Percentiles rank a stretch among this genome's conserved stretches.
Conservation (phyloP, 2,329 filamentous ascomycete genomes). For the Nemania sp. region DNA sequence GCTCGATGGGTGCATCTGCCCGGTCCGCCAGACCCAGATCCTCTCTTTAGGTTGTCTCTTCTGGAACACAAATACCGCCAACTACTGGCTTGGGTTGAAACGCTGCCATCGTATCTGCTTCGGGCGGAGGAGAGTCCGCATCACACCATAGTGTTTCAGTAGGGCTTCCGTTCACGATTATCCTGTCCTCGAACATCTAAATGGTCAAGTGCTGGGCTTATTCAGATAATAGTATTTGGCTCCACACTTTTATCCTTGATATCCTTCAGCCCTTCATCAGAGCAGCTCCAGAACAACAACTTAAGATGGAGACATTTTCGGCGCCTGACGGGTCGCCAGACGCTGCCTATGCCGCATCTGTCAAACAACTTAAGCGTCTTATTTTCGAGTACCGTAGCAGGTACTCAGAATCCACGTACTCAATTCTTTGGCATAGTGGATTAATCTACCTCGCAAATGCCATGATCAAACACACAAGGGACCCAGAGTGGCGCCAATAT, state of each 20-base stretch:
- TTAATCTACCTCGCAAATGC: constrained; percentile 6
- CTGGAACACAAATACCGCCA: constrained; percentile 1
- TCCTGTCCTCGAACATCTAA: neutral
- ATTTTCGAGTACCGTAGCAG: neutral
- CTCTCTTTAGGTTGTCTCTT: neutral
- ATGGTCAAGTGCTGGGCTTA: neutral
- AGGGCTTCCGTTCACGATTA: neutral
- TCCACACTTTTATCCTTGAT: neutral
- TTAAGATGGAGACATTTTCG: neutral
- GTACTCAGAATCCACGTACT: neutral
- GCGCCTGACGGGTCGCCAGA: neutral
- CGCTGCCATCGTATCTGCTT: neutral
- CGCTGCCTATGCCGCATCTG: neutral
- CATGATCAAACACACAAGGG: neutral
- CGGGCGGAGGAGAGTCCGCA: neutral
- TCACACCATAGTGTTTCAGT: neutral
- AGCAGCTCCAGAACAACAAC: neutral
- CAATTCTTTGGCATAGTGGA: neutral
- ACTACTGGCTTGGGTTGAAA: neutral
- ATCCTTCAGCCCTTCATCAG: neutral
- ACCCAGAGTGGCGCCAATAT: neutral
- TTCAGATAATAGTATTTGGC: constrained; percentile 1
- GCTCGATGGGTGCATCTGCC: neutral
- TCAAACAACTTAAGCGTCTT: neutral
- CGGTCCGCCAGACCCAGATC: neutral